Evolutionary conservation across 371 early-diverging fungal species (phyloP), one percentile per base, ranked within the genome.

Genomic region (Mycotypha africana): DNA sequence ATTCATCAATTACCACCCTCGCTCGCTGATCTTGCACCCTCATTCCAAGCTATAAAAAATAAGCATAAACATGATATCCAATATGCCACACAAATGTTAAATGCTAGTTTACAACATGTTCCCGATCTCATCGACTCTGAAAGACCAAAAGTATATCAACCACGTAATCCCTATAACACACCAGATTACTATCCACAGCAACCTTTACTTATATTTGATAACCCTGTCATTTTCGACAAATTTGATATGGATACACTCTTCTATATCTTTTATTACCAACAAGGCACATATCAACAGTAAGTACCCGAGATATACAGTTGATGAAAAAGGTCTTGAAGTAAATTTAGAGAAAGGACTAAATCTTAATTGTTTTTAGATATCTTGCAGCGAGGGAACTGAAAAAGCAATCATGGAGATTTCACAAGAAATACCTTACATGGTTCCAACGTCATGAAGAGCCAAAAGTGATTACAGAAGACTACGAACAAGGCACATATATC

Each of bases 371-470:
- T n/a, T n/a, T n/a, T n/a, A n/a, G n/a, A 85, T 92, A 91, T 56
- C 74, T 97, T 38, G 98, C 99, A 5, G 98, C 98, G 17, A 79
- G 85, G 45, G 97, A 97, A 65, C 73, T 99, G 45, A 99, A 99
- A 68, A 86, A 89, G 54, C 95, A 96, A 60, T 90, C 91, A 20
- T 99, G 99, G 99, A 83, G 99, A 34, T 99, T 95, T 69, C 99
- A 99, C 70, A 97, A 96, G 64, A 95, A 97, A 74, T 98, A 97
- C 53, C 65, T 85, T 51, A 97, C 97, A 19, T 99, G 99, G 99
- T 99, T 99, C 77, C 99, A 99, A 66, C 86, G 99, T 26, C 92
- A 92, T 59, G 96, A 97, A 55, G 98, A 99, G 69, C 99, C 99
- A 19, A 89, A 85, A 61, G 81, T 85, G 14, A 96, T 98, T 41